Evolutionary conservation across 2,329 filamentous ascomycete species (phyloP), one percentile per base, ranked within the genome.

Genomic region (Mycosphaerelloides madeirae): DNA sequence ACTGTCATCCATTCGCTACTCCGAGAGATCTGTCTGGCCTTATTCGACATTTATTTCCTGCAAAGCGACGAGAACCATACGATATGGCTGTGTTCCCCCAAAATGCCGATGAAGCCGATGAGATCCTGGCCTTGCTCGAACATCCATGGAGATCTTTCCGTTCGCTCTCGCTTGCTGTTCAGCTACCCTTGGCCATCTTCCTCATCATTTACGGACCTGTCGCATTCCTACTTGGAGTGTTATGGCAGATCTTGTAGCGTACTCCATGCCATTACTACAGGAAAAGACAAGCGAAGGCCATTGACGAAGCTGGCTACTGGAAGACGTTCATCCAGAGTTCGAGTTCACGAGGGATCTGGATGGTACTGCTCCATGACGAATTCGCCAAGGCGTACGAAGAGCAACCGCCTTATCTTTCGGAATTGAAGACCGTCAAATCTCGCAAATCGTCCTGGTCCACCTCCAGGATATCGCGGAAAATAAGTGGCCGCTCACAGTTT

Each of bases 121-220:
- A 53, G 13, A 45, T 50, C 11, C 43, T 55, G 6, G 39, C 40
- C 12, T 19, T 53, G 5, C 29, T 55, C 19, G 50, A 53, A 37
- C 45, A 48, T 35, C 52, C 52, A 12, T 38, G 33, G 38, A 19
- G 31, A 12, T 38, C 43, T 2, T 53, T 55, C 16, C 46, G 20
- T 14, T 25, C 29, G 6, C 37, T 48, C 7, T 29, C 38, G 11
- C 12, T 29, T 6, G 6, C 18, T 31, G 28, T 41, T 11, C 50
- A 40, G 31, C 15, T 53, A 12, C 38, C 41, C 8, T 33, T 55
- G 6, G 52, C 31, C n/a, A n/a, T 46, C 3, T 45, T 49, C 22
- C 37, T 53, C 35, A 20, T 40, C 7, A n/a, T 50, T 3, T 53
- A 49, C 31, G 35, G 44, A 6, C 50, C 50, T 12, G 1, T 51